Base-by-base conservation (phyloP, 352 stramenopile genomes). In the Globisporangium canariense region DNA sequence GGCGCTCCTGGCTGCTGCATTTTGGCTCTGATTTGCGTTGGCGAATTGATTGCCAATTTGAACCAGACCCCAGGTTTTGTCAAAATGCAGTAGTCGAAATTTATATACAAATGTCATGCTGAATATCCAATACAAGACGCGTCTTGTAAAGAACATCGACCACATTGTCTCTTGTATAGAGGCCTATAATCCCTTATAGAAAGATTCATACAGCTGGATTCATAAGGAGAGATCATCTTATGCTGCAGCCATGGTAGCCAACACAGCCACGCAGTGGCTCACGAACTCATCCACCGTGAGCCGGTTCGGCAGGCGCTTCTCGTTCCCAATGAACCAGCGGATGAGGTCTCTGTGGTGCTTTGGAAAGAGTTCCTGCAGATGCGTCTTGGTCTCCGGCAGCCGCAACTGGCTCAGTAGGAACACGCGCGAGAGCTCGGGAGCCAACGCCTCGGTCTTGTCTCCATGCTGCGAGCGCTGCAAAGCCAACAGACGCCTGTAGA, bases 301-400 rank as follows among this genome's bases (percentile, higher is more conserved):
- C 43, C 28, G 55, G 3, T 18, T 36, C 10, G 70, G 57, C 3
- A 88, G 51, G 8, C 79, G 67, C 67, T 81, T 74, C 40, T 78
- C 70, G 43, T 78, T 70, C 9, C 40, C 10, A 9, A 67, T 43
- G 59, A 90, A 81, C 60, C 68, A 76, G 18, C 69, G 65, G 41
- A 73, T 75, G 71, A 93, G 69, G 52, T 90, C 78, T n/a, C 79
- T 68, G 46, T 79, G 78, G 65, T 93, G 83, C 18, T 62, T 76
- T 3, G 78, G 77, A 45, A 91, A 93, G 45, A 78, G 65, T 53
- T 68, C 60, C 14, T 72, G 70, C 34, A 90, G 63, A 52, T 78
- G 68, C 38, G 54, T 54, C 45, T 79, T 69, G 4, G 76, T 90
- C 58, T 90, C 81, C 49, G 76, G 65, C 8, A 83, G 66, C 18